Base-by-base conservation (phyloP, 148 eudicot species). In the Persicaria maculosa region DNA sequence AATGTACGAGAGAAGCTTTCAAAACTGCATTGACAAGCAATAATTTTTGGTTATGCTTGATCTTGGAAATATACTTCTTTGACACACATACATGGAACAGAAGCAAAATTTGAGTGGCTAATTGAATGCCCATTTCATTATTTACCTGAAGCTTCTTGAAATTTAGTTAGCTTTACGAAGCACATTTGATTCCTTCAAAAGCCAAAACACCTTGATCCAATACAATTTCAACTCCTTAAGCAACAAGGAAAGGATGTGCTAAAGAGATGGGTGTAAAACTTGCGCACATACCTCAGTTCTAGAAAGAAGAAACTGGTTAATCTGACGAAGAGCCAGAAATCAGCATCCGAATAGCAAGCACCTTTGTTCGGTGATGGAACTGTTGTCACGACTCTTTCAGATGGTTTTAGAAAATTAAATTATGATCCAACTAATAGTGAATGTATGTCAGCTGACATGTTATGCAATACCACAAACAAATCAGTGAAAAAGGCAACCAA, bases 401-500 rank as follows among this genome's bases (percentile, higher is more conserved):
- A 84, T 73, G 97, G 97, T 75, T 86, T 88, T 22, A 53, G 74
- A 77, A 89, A 84, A 77, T 91, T 82, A 77, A 85, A 74, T 12
- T 76, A 73, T 31, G 47, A 78, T 46, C 84, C 86, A 71, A 70
- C 77, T 47, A 87, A 80, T 72, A 84, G 78, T 79, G 87, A 80
- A 40, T 54, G 65, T 79, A 88, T 78, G 74, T 78, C 78, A 81
- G 83, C 79, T 74, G 93, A 84, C 80, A 83, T 87, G 85, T 88
- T 94, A 97, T 94, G 98, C 84, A 88, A 83, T 61, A 80, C 77
- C 62, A 57, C 31, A 19, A 22, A 22, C 22, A 22, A 22, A 22
- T 22, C 22, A 22, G 22, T 22, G 22, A 22, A 22, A 22, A 22
- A 22, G 22, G 22, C 22, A 0, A 22, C 22, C 22, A 22, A 22